A percentile compares a stretch with the other conserved stretches of the same genome.
phyloP scores from a whole-genome alignment of 768 basidiomycete genomes.

The Boletus reticuloceps region DNA sequence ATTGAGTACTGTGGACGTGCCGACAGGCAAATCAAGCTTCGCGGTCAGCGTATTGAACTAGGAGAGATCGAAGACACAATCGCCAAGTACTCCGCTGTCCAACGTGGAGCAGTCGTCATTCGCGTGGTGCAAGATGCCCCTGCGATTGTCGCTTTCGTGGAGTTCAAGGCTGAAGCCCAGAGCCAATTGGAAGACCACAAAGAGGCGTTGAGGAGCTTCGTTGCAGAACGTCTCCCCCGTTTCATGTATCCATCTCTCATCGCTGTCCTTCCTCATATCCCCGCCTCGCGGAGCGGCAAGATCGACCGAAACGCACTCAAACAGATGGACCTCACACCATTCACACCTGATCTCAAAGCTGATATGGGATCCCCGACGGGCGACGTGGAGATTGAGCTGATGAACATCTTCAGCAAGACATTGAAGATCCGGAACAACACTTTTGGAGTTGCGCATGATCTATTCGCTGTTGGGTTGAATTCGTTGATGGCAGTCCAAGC shows the following conservation, averaged over 20 bases:
- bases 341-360: conserved; percentile 18
- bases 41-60: conserved; percentile 33
- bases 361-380: conserved; percentile 26
- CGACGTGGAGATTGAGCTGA: conserved; percentile 27
- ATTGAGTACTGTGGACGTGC: conserved; percentile 32
- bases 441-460: conserved; percentile 28
- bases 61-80: conserved; percentile 33
- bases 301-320: conserved; percentile 28
- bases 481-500: conserved; percentile 34
- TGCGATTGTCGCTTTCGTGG: conserved; percentile 30
- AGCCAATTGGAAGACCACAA: conserved; percentile 18
- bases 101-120: conserved; percentile 25
- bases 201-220: conserved; percentile 22
- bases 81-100: conserved; percentile 20
- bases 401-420: conserved; percentile 23
- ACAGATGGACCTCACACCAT: conserved; percentile 23
- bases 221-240: conserved; percentile 30
- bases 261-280: conserved; percentile 22
- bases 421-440: conserved; percentile 19
- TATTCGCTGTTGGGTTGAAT: conserved; percentile 31
- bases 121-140: conserved; percentile 27
- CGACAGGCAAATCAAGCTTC: conserved; percentile 35
- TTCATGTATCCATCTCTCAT: conserved; percentile 33
- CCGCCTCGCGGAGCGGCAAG: conserved; percentile 27
- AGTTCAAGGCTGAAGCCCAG: conserved; percentile 15